A percentile compares a stretch with the other conserved stretches of the same genome.
Evolutionary conservation across 2,329 filamentous ascomycete species (phyloP).

Genomic region (Sclerotinia subarctica): DNA sequence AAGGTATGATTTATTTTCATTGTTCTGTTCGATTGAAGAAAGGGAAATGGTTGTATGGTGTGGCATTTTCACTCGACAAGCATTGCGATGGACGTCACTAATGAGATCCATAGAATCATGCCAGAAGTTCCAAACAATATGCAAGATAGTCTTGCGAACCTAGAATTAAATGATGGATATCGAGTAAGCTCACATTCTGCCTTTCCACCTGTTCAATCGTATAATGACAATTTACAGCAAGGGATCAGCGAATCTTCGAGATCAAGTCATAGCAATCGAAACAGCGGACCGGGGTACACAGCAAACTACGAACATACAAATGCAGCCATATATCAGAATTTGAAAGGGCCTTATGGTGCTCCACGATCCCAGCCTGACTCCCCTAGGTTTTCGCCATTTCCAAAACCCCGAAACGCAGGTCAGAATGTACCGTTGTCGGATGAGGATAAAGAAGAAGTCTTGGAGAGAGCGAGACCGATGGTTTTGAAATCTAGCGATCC

Average conservation of each 20-base stretch:
- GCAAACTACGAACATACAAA: conserved; percentile 39
- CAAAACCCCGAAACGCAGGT: conserved; percentile 71
- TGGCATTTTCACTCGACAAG: conserved; percentile 5
- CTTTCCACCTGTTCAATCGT: conserved; percentile 31
- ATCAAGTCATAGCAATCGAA: conserved; percentile 20
- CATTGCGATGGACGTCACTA: conserved; percentile 12
- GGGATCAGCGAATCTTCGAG: conserved; percentile 23
- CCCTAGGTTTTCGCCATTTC: conserved; percentile 89
- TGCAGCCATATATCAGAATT: conserved; percentile 38
- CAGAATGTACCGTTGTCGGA: conserved; percentile 91
- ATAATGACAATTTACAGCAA: conserved; percentile 24
- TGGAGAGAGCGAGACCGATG: conserved; percentile 78
- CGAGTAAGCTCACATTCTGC: conserved; percentile 32
- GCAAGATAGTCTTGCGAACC: conserved; percentile 86
- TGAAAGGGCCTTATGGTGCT: conserved; percentile 28
- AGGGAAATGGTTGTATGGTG: not conserved
- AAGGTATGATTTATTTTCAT: conserved; percentile 46
- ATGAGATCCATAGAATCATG: conserved; percentile 66
- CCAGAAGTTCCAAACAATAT: conserved; percentile 96
- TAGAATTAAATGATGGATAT: conserved; percentile 66
- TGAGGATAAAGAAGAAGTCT: conserved; percentile 85
- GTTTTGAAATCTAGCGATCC: conserved; percentile 93
- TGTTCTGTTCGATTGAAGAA: conserved; percentile 1
- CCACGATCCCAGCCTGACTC: conserved; percentile 37
- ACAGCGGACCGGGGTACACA: conserved; percentile 31